Conservation (phyloP, 257 asterid species). For the Solanum infundibuliforme region DNA sequence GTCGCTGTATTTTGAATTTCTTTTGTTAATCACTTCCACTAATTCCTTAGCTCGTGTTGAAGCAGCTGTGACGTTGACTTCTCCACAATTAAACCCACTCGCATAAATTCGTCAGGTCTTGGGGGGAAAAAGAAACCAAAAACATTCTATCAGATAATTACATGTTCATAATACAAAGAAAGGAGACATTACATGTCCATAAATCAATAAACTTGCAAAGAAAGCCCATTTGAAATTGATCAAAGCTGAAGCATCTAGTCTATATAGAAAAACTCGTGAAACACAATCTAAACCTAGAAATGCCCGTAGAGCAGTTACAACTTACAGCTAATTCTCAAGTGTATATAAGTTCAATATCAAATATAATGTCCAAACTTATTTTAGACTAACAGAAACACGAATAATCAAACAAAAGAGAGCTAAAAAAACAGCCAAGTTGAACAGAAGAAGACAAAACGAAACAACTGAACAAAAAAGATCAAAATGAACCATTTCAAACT, state of each 20-base stretch:
- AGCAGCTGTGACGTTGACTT: not conserved
- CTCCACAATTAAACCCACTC: not conserved
- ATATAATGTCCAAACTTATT: not conserved
- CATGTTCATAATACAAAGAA: not conserved
- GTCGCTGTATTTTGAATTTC: conserved; percentile 53
- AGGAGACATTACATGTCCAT: not conserved
- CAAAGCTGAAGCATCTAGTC: not conserved
- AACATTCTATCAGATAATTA: not conserved
- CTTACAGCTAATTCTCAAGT: not conserved
- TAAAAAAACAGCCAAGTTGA: not conserved
- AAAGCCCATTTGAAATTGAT: not conserved
- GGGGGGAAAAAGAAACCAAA: not conserved
- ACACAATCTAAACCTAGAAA: not conserved
- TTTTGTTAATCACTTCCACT: not conserved
- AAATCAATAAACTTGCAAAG: not conserved
- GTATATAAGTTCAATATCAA: not conserved
- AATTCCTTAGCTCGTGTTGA: not conserved
- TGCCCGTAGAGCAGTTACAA: not conserved
- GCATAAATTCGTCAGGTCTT: not conserved
- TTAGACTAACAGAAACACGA: not conserved
- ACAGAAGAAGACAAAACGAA: not conserved
- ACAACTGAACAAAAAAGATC: not conserved
- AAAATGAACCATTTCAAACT: not conserved
- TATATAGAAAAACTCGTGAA: not conserved
- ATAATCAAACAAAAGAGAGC: not conserved